Conservation (phyloP, 768 basidiomycete genomes). For the Rhodotorula babjevae region DNA sequence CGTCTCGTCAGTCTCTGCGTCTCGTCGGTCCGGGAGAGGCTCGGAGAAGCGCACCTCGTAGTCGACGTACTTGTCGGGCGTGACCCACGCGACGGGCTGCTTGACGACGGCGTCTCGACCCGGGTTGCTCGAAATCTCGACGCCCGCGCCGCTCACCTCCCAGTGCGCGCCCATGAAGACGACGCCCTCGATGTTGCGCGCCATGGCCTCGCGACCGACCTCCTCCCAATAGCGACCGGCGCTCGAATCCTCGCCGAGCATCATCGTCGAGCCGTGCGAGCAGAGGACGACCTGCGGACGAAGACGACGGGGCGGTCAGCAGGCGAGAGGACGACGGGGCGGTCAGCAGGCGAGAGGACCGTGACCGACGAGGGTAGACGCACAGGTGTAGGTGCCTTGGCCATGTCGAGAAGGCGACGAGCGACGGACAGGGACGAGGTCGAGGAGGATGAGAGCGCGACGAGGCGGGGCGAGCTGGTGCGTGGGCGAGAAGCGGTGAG, state of each 20-base stretch:
- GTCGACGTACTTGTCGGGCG: constrained; percentile 31
- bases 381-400: neutral
- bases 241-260: constrained; percentile 32
- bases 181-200: constrained; percentile 31
- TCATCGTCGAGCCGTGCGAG: constrained; percentile 36
- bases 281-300: constrained; percentile 22
- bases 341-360: no score
- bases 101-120: constrained; percentile 15
- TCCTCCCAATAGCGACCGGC: constrained; percentile 34
- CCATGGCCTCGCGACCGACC: constrained; percentile 30
- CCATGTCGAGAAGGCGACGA: neutral
- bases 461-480: neutral
- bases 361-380: no score
- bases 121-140: constrained; percentile 31
- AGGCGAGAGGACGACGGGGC: no score
- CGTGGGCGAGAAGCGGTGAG: neutral
- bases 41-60: constrained; percentile 9
- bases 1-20: no score
- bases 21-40: neutral
- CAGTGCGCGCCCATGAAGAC: constrained; percentile 40
- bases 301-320: no score
- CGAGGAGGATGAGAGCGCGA: neutral
- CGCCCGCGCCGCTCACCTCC: constrained; percentile 28
- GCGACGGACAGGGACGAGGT: neutral
- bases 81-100: constrained; percentile 39